Conservation (phyloP, 202 grass and related monocot species). For the Brachypodium distachyon region DNA sequence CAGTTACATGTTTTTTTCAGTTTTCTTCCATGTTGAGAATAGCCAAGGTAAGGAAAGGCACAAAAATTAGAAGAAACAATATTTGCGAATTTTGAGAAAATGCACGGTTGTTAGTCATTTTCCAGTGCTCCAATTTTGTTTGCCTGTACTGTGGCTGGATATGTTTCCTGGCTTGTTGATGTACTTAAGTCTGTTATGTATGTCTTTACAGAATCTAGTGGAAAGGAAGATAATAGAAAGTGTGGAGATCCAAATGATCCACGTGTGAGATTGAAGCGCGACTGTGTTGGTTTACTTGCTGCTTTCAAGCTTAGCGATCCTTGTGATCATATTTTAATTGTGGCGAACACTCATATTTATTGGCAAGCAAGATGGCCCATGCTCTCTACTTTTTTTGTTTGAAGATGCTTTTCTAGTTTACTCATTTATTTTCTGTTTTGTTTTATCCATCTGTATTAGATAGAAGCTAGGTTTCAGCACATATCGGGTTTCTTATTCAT, state of each 20-base stretch:
- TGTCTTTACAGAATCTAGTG: constrained; percentile 29
- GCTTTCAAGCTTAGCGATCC: constrained; percentile 81
- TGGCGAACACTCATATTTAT: constrained; percentile 92
- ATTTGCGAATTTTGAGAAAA: too few relatives aligned
- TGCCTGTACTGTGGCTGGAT: not conserved
- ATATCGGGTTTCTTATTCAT: constrained; percentile 1
- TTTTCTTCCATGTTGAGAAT: too few relatives aligned
- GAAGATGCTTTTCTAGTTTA: constrained; percentile 13
- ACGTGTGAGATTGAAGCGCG: constrained; percentile 65
- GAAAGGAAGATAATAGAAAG: constrained; percentile 22
- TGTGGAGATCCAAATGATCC: constrained; percentile 83
- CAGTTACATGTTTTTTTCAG: too few relatives aligned
- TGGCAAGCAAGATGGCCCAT: constrained; percentile 45
- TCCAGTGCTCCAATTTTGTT: not conserved
- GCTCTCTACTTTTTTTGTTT: not conserved
- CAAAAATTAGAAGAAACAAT: too few relatives aligned
- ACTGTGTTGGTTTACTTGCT: constrained; percentile 81
- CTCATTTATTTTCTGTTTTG: not conserved
- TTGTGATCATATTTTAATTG: constrained; percentile 58
- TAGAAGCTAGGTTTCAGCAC: not conserved
- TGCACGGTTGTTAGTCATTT: too few relatives aligned
- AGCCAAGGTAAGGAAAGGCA: too few relatives aligned
- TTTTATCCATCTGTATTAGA: constrained; percentile 6
- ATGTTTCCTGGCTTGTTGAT: not conserved
- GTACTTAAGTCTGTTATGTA: not conserved